phyloP scores from a whole-genome alignment of 2,329 filamentous ascomycete species.

The Coniochaeta hoffmannii region DNA sequence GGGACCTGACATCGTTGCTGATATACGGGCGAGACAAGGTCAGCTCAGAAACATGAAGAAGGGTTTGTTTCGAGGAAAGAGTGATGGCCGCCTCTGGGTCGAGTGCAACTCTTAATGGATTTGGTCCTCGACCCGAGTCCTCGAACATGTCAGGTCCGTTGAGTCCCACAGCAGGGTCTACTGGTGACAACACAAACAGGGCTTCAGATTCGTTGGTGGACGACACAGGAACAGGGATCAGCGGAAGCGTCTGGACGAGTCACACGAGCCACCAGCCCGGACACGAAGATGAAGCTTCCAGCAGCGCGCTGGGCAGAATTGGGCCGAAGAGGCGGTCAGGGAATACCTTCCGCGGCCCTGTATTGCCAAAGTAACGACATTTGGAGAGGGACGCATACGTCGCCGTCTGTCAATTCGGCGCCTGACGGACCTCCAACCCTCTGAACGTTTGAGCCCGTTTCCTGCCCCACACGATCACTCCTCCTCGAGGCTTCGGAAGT shows the following conservation, averaged over 20 bases:
- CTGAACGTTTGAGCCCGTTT: neutral
- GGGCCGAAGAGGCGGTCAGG: neutral
- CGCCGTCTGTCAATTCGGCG: neutral
- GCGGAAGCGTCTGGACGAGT: neutral
- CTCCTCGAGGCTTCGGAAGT: neutral
- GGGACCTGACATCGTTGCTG: neutral
- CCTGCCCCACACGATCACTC: neutral
- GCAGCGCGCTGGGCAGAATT: neutral
- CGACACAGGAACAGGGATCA: neutral
- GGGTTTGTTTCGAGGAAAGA: neutral
- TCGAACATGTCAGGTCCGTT: neutral
- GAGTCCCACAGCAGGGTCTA: neutral
- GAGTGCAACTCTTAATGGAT: neutral
- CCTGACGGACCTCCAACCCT: neutral
- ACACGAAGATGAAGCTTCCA: neutral
- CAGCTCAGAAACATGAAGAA: neutral
- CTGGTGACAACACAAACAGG: neutral
- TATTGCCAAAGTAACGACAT: neutral
- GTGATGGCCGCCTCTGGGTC: neutral
- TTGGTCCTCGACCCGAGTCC: neutral
- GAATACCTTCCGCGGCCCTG: neutral
- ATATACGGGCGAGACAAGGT: neutral
- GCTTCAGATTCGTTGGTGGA: neutral
- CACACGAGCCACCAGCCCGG: no score
- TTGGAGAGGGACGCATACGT: neutral